Conservation (phyloP, 2,329 filamentous ascomycete species). For the Didymella pinodella region DNA sequence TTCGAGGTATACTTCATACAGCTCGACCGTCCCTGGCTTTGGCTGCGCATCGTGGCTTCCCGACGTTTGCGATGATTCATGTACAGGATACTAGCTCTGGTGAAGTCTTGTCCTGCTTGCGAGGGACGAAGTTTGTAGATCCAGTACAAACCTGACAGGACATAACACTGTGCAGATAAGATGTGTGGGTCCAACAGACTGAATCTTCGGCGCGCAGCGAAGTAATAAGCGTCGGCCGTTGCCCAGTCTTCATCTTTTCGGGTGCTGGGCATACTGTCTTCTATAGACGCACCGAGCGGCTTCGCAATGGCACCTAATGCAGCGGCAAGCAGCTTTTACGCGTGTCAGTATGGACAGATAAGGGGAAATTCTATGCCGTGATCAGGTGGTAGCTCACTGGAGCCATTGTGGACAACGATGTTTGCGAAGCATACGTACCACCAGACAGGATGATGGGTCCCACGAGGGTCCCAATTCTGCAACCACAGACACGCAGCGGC, state of each 20-base stretch:
- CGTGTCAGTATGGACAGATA: not conserved
- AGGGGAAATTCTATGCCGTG: not conserved
- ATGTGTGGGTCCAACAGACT: not conserved
- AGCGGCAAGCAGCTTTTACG: not conserved
- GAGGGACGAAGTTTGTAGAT: not conserved
- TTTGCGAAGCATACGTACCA: not conserved
- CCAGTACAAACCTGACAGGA: not conserved
- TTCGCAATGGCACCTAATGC: not conserved
- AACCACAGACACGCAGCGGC: not conserved
- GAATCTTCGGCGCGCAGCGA: not conserved
- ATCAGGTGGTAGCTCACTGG: too few relatives aligned
- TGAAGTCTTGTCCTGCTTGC: not conserved
- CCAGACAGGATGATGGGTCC: not conserved
- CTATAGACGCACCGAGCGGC: not conserved
- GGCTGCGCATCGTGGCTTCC: not conserved
- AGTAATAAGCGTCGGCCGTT: not conserved
- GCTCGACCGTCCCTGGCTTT: not conserved
- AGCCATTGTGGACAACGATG: too few relatives aligned
- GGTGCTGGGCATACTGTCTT: not conserved
- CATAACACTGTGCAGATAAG: not conserved
- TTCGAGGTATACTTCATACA: not conserved
- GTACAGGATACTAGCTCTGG: conserved; percentile 1
- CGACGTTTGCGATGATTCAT: conserved; percentile 1
- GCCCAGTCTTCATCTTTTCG: not conserved
- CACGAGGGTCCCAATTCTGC: not conserved